Evolutionary conservation across 345 rosid species (phyloP).

Genomic region (Balakata baccata): DNA sequence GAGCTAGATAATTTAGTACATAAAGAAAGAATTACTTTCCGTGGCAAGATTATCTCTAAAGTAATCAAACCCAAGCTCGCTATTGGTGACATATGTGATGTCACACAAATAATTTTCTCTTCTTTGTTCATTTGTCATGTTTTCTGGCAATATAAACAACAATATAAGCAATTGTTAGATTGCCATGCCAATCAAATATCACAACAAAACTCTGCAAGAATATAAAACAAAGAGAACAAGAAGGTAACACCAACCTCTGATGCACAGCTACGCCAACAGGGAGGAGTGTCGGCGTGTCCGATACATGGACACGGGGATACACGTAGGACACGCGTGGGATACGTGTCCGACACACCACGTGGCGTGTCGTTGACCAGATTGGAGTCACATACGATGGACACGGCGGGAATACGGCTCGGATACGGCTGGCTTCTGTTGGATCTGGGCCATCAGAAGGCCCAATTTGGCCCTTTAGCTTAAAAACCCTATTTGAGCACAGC

Average conservation of each 20-base stretch:
- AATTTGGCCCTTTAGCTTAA: no score
- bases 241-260: background rate
- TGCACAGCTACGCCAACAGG: no score
- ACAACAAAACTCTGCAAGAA: constrained; percentile 3
- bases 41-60: constrained; percentile 99
- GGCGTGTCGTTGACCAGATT: no score
- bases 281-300: no score
- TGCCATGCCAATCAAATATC: background rate
- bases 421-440: no score
- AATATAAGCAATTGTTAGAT: constrained; percentile 10
- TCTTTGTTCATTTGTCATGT: constrained; percentile 88
- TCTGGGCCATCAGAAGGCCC: no score
- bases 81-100: constrained; percentile 89
- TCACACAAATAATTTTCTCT: constrained; percentile 89
- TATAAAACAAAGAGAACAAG: background rate
- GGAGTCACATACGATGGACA: no score
- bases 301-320: no score
- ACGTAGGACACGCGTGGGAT: no score
- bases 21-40: constrained; percentile 86
- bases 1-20: constrained; percentile 21
- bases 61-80: constrained; percentile 95
- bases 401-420: no score
- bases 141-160: constrained; percentile 51
- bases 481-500: no score
- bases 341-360: no score